phyloP scores from a whole-genome alignment of 1,139 yeast genomes.

The Candida sanyaensis region DNA sequence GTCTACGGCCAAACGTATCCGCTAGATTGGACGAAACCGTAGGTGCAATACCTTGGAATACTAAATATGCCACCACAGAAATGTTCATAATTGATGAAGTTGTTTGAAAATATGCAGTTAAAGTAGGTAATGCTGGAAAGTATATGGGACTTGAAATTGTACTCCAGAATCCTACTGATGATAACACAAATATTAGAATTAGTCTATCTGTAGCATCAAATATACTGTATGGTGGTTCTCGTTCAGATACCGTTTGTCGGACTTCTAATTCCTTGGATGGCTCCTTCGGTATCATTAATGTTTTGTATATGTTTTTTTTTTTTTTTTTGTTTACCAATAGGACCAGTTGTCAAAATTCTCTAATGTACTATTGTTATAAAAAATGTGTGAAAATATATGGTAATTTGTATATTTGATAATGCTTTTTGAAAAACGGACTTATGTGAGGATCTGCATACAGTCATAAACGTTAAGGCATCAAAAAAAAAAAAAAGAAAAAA shows the following conservation, averaged over 20 bases:
- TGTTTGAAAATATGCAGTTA: slow-evolving; percentile 28
- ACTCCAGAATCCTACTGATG: slow-evolving; percentile 42
- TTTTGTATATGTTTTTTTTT: background rate
- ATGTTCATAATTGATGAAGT: slow-evolving; percentile 28
- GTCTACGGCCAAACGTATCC: slow-evolving; percentile 38
- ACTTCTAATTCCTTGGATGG: slow-evolving; percentile 4
- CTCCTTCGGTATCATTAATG: background rate
- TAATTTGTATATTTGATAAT: no score
- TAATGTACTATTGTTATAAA: no score
- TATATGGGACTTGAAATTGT: slow-evolving; percentile 41
- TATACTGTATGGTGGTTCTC: slow-evolving; percentile 19
- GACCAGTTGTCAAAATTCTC: no score
- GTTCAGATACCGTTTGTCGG: slow-evolving; percentile 1
- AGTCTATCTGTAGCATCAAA: slow-evolving; percentile 18
- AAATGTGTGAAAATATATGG: no score
- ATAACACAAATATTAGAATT: slow-evolving; percentile 25
- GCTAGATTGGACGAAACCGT: slow-evolving; percentile 36
- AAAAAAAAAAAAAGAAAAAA: background rate
- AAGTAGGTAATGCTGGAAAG: slow-evolving; percentile 43
- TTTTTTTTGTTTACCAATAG: background rate
- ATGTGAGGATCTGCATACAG: background rate
- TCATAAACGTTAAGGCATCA: background rate
- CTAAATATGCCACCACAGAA: slow-evolving; percentile 39
- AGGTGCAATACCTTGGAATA: slow-evolving; percentile 41
- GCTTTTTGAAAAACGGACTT: slow-evolving; percentile 51